Evolutionary conservation across 495 filamentous ascomycete species (phyloP), one percentile per base, ranked within the genome.

Genomic region (Astrothelium macrocarpum): DNA sequence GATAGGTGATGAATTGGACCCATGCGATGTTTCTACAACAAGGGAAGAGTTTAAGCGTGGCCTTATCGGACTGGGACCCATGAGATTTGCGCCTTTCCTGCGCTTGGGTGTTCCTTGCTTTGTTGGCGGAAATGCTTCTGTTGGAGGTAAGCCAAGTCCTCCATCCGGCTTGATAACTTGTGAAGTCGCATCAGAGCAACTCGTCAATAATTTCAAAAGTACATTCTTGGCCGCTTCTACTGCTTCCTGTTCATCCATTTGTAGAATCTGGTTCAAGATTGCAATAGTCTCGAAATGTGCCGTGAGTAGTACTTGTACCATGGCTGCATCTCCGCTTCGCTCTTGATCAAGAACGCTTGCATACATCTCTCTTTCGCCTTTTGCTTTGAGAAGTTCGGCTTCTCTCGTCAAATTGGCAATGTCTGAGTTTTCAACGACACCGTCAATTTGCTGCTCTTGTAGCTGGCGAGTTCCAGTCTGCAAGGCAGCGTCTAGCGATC

Each of bases 121-220:
- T 25, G 79, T 81, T 7, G 90, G 88, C 60, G 89, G 81, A 67
- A 88, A 85, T 32, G 77, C 76, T 67, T 87, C 83, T 0, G 82
- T 78, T 10, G 49, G 49, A 56, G 49, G 49, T 36, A 84, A 74
- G 14, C 86, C 80, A 69, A 89, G 75, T 56, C 81, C 86, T 39
- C 90, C 91, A 68, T 95, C 93, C 10, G 92, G 90, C 72, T 95
- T 96, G 70, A 99, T 87, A 49, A 97, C 84, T 66, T 91, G 88
- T 16, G 87, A 86, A 29, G 85, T 80, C 1, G 87, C 84, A 42
- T 85, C 80, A 25, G 84, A 84, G 64, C 90, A 92, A 9, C 82
- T 82, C 61, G 87, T 84, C 53, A 97, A 79, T 65, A 99, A 84
- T 65, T 89, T 87, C 36, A 80, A 78, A 12, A 99, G 86, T 60